Evolutionary conservation across 2,329 filamentous ascomycete genomes (phyloP), one percentile per base, ranked within the genome.

Genomic region (Mycosphaerella arachidis): DNA sequence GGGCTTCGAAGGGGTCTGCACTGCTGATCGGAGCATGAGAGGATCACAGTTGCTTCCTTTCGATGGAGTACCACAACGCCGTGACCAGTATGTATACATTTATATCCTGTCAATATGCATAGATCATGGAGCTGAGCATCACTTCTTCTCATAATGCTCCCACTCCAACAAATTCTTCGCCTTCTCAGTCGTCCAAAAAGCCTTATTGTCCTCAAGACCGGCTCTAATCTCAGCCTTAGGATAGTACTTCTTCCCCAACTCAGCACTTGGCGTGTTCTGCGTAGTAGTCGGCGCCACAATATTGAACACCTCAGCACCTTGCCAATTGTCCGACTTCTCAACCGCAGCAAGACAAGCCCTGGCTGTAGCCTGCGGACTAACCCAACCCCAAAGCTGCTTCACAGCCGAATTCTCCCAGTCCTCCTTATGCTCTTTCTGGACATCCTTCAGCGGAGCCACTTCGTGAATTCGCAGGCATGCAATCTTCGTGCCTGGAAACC

Each of bases 391-490:
- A 3, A 75, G 65, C 63, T 74, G 72, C 55, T 69, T 71, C 50
- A 76, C 71, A 6, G 66, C 75, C 1, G 71, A 66, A 8, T 66
- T 64, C 3, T 73, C 61, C 74, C 74, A 75, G 52, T 73, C 67
- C 54, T 70, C 65, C 24, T 63, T 53, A 54, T 76, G 74, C 62
- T 73, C 69, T 55, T 73, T 60, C 54, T 66, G 61, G 18, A 75
- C 73, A 1, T 73, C 64, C 20, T 66, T 55, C 43, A 68, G 60
- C 8, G 68, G 63, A 10, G 69, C 70, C 6, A 76, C 75, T 52
- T 75, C 71, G 52, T 76, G 74, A 56, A 76, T 75, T 18, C 74
- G 72, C 57, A 76, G 61, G 58, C 73, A 73, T 0, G 74, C 73
- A 30, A 76, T 71, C 56, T 72, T 75, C 64, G 72, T 73, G 2